phyloP scores from a whole-genome alignment of 352 stramenopile species.

The Phytophthora pini region DNA sequence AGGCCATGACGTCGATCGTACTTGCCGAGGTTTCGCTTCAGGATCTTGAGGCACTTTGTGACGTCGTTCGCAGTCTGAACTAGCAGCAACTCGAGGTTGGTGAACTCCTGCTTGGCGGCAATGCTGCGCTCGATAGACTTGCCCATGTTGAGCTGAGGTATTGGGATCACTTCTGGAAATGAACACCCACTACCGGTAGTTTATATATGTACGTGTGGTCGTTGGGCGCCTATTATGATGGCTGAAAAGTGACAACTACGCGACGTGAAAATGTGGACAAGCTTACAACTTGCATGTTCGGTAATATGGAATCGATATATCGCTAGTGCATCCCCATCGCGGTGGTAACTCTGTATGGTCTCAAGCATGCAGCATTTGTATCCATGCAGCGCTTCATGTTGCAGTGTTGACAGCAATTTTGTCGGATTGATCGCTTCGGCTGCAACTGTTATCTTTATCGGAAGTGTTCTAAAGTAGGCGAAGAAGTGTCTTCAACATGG shows the following conservation, averaged over 20 bases:
- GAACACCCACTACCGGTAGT: background rate
- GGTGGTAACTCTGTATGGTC: background rate
- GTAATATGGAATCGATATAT: background rate
- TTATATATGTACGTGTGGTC: background rate
- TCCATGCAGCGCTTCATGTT: background rate
- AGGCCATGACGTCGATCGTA: conserved; percentile 35
- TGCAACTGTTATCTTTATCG: too few relatives aligned
- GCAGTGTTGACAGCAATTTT: too few relatives aligned
- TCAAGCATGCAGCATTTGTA: background rate
- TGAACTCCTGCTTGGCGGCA: conserved; percentile 26
- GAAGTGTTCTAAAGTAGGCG: background rate
- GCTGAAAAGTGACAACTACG: conserved; percentile 20
- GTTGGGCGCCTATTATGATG: conserved; percentile 11
- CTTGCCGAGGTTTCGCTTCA: conserved; percentile 32
- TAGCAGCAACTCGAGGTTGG: conserved; percentile 26
- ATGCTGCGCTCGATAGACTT: conserved; percentile 13
- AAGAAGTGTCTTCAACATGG: conserved; percentile 1
- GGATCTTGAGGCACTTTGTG: conserved; percentile 23
- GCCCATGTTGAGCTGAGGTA: conserved; percentile 10
- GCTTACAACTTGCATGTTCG: background rate
- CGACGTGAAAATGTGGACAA: conserved; percentile 2
- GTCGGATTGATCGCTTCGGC: too few relatives aligned
- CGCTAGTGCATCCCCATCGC: background rate
- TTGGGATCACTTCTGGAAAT: conserved; percentile 11
- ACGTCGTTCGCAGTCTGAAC: conserved; percentile 25